These are phyloP conservation scores for Thuja plicata DNA, from an alignment of 83 land plant species.

Conservation along the genomic window DNA sequence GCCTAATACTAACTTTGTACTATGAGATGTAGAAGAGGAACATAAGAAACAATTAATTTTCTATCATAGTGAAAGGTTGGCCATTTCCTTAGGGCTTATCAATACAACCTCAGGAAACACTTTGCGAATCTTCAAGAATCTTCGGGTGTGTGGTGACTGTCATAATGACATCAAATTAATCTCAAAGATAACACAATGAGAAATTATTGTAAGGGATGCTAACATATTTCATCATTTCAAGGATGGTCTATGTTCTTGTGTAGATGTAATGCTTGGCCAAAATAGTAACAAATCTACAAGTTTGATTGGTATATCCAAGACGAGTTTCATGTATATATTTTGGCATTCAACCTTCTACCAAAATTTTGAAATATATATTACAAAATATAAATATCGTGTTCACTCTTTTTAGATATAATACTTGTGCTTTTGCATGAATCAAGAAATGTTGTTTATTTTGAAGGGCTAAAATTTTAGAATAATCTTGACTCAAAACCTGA, in stretches of 20 bases:
- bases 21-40: conserved; percentile 11
- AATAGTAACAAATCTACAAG: not conserved
- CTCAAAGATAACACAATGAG: conserved; percentile 12
- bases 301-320: not conserved
- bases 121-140: conserved; percentile 24
- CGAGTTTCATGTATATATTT: not conserved
- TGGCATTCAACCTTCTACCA: not conserved
- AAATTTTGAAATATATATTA: not conserved
- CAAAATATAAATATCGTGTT: not conserved
- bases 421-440: not conserved
- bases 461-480: too few relatives aligned
- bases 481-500: not conserved
- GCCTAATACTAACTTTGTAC: not conserved
- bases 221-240: conserved; percentile 25
- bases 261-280: conserved; percentile 11
- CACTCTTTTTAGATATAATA: not conserved
- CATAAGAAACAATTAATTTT: conserved; percentile 18
- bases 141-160: conserved; percentile 26
- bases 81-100: conserved; percentile 28
- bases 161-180: conserved; percentile 19
- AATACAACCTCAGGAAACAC: conserved; percentile 19
- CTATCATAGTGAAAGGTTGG: conserved; percentile 25
- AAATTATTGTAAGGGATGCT: conserved; percentile 21
- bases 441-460: not conserved
- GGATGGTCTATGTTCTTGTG: conserved; percentile 23